Evolutionary conservation across 1,284 basidiomycete species (phyloP), one percentile per base, ranked within the genome.

Genomic region (Microbotryum scabiosae): DNA sequence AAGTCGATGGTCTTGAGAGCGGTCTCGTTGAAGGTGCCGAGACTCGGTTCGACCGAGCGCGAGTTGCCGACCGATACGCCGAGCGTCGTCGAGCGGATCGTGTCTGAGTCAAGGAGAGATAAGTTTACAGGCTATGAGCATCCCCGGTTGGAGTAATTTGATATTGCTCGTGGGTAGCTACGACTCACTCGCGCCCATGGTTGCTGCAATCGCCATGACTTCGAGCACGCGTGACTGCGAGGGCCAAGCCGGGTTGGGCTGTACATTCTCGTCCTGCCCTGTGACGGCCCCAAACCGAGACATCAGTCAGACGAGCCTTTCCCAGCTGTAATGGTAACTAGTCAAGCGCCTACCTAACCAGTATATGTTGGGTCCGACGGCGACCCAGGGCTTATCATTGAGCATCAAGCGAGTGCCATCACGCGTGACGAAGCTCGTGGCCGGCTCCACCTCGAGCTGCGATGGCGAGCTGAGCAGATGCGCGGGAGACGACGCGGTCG

Each of bases 61-160:
- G 72, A 65, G 20, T 71, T 74, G 4, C 76, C 76, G 47, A 74
- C 65, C n/a, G 71, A 73, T 21, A 75, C 67, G 23, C 76, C 76
- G n/a, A 77, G 69, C 14, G 75, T 75, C 26, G 72, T 72, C 5
- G 70, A 69, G 12, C 76, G 71, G 23, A 77, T 69, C 3, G 73
- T 67, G 3, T 71, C 69, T 70, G 56, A 12, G 5, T 14, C n/a
- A 10, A 6, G 12, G 1, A 12, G 10, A 16, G 16, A 21, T 21
- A 20, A 21, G n/a, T 20, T 2, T 20, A 20, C 26, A 3, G 12
- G 32, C 8, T 55, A 9, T 30, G 16, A 41, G 30, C 14, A 8
- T 20, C 12, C 1, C 10, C 21, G 12, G 10, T 14, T 18, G 23
- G 48, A 2, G 12, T 4, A 21, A 49, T 1, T n/a, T 20, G 18